Percentiles rank a stretch among this genome's conserved stretches.
phyloP scores from a whole-genome alignment of 108 stramenopile species.

The Schizochytrium sp. region DNA sequence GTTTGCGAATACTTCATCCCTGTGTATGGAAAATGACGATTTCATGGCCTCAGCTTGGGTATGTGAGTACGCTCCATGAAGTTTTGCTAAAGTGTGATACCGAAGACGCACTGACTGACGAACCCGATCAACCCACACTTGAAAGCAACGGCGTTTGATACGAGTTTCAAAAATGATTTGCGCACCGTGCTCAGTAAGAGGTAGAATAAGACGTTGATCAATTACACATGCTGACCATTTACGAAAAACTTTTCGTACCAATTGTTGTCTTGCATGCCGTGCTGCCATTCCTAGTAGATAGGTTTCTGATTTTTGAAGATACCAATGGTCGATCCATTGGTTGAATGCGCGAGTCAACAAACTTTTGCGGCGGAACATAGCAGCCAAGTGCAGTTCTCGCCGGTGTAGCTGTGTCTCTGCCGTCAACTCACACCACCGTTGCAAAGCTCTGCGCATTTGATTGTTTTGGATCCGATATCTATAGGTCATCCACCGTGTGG shows the following conservation, averaged over 20 bases:
- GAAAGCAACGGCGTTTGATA: neutral
- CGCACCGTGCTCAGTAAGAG: neutral
- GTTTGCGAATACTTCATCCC: neutral
- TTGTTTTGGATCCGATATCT: neutral
- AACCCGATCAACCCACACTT: neutral
- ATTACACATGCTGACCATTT: neutral
- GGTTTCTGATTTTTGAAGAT: neutral
- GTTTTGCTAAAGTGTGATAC: neutral
- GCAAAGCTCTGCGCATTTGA: neutral
- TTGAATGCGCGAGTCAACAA: constrained; percentile 21
- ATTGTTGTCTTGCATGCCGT: neutral
- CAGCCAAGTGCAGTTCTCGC: constrained; percentile 6
- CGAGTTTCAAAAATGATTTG: neutral
- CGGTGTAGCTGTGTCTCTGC: neutral
- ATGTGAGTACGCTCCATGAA: neutral
- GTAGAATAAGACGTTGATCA: neutral
- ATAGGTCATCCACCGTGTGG: neutral
- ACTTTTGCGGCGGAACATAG: constrained; percentile 1
- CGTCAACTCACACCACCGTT: neutral
- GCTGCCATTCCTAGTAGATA: constrained; percentile 2
- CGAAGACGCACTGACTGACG: neutral
- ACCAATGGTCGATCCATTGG: neutral
- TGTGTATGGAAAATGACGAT: neutral
- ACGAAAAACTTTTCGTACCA: neutral
- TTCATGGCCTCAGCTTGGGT: neutral